phyloP scores from a whole-genome alignment of 2,329 filamentous ascomycete species.

The Alternaria burnsii region DNA sequence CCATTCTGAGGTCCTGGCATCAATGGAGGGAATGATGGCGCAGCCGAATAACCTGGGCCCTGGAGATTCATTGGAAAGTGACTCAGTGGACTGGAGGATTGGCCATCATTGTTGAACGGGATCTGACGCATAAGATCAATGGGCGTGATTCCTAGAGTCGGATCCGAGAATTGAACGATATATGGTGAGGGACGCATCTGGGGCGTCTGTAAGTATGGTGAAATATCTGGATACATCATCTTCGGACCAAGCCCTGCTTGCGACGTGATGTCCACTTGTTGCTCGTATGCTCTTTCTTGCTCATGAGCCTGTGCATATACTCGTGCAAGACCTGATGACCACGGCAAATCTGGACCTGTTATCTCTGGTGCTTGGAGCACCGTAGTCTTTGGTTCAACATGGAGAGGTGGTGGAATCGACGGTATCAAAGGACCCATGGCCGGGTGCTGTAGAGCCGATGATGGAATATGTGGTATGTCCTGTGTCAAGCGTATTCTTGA shows the following conservation, averaged over 20 bases:
- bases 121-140: neutral
- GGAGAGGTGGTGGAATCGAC: neutral
- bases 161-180: neutral
- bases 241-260: neutral
- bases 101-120: neutral
- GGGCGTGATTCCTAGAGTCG: neutral
- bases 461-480: neutral
- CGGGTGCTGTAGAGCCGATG: neutral
- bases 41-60: neutral
- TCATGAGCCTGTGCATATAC: neutral
- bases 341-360: neutral
- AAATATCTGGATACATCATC: neutral
- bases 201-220: neutral
- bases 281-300: neutral
- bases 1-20: too few species aligned
- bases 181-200: conserved; percentile 7
- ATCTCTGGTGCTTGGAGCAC: neutral
- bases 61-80: neutral
- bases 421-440: neutral
- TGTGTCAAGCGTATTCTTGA: neutral
- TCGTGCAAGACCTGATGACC: neutral
- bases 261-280: neutral
- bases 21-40: neutral
- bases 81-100: neutral
- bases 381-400: neutral